Conservation (phyloP, 352 stramenopile species). For the Phytophthora quininea region DNA sequence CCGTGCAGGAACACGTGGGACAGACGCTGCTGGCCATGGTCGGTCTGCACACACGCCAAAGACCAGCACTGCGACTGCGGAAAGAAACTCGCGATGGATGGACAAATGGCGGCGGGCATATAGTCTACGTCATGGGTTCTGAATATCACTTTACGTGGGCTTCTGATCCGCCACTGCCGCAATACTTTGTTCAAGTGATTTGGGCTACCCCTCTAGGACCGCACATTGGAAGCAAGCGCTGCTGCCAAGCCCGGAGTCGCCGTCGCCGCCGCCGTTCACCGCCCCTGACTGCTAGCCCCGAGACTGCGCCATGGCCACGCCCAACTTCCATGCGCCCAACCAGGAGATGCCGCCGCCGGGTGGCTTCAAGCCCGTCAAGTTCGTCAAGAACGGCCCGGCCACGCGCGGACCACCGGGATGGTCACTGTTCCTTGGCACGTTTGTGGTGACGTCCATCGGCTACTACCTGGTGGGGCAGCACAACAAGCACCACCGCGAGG, state of each 20-base stretch:
- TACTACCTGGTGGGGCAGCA: constrained; percentile 82
- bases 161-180: background rate
- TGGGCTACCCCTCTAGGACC: constrained; percentile 10
- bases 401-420: constrained; percentile 79
- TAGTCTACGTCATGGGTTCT: background rate
- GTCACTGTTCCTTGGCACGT: constrained; percentile 77
- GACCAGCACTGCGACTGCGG: background rate
- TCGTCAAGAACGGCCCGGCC: constrained; percentile 64
- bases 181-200: background rate
- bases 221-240: constrained; percentile 14
- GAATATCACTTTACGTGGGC: constrained; percentile 4
- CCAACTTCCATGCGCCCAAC: constrained; percentile 72
- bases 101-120: background rate
- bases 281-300: background rate
- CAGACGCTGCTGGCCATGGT: constrained; percentile 78
- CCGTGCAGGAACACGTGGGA: constrained; percentile 94
- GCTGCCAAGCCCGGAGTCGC: background rate
- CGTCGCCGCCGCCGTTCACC: background rate
- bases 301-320: constrained; percentile 69
- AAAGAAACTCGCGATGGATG: background rate
- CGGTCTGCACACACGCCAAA: background rate
- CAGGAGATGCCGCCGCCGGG: constrained; percentile 86
- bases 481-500: constrained; percentile 73
- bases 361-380: constrained; percentile 78
- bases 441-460: constrained; percentile 72